Evolutionary conservation across 1,139 yeast genomes (phyloP), one percentile per base, ranked within the genome.

Genomic region (Yamadazyma pseudoaaseri): DNA sequence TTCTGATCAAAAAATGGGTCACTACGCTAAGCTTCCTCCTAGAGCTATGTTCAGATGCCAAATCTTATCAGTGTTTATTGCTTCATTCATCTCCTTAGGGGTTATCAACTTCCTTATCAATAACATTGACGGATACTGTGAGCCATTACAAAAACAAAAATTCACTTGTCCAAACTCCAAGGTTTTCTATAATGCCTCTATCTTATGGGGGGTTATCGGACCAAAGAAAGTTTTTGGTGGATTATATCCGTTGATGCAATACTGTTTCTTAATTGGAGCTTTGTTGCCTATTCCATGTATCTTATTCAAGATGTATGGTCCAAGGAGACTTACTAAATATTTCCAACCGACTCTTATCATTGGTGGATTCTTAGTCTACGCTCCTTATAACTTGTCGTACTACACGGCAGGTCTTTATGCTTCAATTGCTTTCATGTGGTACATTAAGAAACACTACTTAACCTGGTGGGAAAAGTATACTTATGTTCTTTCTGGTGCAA

Each of bases 381-480:
- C 75, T 23, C 81, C 82, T 25, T 73, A 72, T 45, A 76, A 75
- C 53, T 54, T 77, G 46, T 52, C 68, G 36, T 78, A 74, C 57
- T 57, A 54, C 42, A 62, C 70, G 22, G 65, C 69, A 24, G 75
- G 77, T 23, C 42, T 72, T 30, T 62, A 65, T 36, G 47, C 66
- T 13, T 57, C 72, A 6, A 58, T 52, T 33, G 45, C 58, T 14
- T 79, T 77, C 53, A 77, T 74, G 73, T 59, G 59, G 47, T 62
- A 59, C 49, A 53, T 76, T 45, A 70, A 64, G 43, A 65, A 56
- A 42, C 56, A 67, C 37, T 74, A 64, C 49, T 45, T 58, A 21
- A 56, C 68, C 16, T 73, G 82, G 79, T 79, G 81, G 79, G 72
- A 70, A 38, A 76, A 73, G 55, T 79, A 78, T 56, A 76, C 70